Evolutionary conservation across 1,139 yeast species (phyloP), one percentile per base, ranked within the genome.

Genomic region (Protomyces pachydermus): DNA sequence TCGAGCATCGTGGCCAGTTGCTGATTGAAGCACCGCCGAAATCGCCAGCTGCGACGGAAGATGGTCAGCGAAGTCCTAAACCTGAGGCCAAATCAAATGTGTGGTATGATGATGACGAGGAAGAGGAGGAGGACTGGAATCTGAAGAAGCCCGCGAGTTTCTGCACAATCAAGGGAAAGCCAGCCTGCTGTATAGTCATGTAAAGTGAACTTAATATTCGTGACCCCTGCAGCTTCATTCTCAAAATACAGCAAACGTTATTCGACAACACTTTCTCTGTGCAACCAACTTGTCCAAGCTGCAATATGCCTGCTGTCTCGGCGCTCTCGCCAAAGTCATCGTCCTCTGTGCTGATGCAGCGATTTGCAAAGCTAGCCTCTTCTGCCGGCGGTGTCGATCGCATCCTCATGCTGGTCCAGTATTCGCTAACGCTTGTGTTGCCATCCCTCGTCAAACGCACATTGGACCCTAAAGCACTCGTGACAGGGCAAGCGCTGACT

Each of bases 351-450:
- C 38, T 58, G 16, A 48, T 58, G 18, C 56, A 48, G 14, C 56
- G 62, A 9, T 20, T 58, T 32, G 62, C 62, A 2, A 51, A 34
- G 53, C 52, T 58, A 12, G 62, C 56, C 12, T 38, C 62, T 18
- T 28, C 62, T 10, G 39, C 56, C n/a, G 53, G 56, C 37, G 62
- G 62, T 18, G 8, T 55, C 3, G 64, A 60, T 28, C 32, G 58
- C 6, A 38, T 60, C 16, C 38, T 54, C 42, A 60, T 60, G 64
- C 45, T 60, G 28, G 58, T 60, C 12, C 64, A 60, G 39, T 60
- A 60, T n/a, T 35, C 64, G 5, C 58, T 60, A 10, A 60, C 58
- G 3, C 58, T 60, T 10, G 58, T 46, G 6, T 45, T 60, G 18
- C 64, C 64, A 0, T 54, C 58, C 10, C 54, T 60, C 9, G 50